Evolutionary conservation across 441 rosid species (phyloP).

Genomic region (Iberis amara): DNA sequence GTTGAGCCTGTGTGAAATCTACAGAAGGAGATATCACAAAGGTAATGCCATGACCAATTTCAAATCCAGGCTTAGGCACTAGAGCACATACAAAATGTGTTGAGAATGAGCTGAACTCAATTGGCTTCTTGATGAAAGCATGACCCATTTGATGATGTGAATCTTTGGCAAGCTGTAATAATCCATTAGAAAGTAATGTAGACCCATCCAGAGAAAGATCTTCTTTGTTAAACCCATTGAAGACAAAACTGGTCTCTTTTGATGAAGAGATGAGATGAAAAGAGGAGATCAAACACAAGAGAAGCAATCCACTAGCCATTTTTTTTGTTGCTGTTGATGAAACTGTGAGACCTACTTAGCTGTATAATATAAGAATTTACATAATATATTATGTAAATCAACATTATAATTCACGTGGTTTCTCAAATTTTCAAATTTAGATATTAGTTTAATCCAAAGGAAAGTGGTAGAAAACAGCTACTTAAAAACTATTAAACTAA

Average conservation of each 20-base stretch:
- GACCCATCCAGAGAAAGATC: conserved; percentile 35
- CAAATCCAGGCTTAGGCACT: conserved; percentile 28
- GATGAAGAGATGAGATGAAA: conserved; percentile 24
- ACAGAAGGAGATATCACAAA: conserved; percentile 45
- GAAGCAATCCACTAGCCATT: conserved; percentile 18
- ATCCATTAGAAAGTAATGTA: conserved; percentile 36
- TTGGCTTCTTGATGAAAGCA: conserved; percentile 43
- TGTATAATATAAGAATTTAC: neutral
- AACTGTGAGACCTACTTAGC: neutral
- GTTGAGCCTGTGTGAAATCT: conserved; percentile 33
- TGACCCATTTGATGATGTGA: conserved; percentile 33
- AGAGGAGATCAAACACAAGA: conserved; percentile 11
- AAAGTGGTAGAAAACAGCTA: conserved; percentile 1
- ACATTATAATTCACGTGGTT: conserved; percentile 11
- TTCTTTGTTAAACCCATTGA: conserved; percentile 38
- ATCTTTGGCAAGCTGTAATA: conserved; percentile 40
- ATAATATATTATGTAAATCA: conserved; percentile 4
- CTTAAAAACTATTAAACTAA: neutral
- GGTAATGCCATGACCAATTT: conserved; percentile 50
- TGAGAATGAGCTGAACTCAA: conserved; percentile 39
- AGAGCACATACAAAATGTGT: conserved; percentile 49
- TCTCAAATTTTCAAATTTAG: conserved; percentile 20
- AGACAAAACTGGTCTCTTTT: conserved; percentile 30
- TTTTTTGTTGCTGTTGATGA: conserved; percentile 6
- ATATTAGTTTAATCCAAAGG: conserved; percentile 9